Evolutionary conservation across 805 yeast genomes (phyloP).

Genomic region (Metschnikowia gelsemii): DNA sequence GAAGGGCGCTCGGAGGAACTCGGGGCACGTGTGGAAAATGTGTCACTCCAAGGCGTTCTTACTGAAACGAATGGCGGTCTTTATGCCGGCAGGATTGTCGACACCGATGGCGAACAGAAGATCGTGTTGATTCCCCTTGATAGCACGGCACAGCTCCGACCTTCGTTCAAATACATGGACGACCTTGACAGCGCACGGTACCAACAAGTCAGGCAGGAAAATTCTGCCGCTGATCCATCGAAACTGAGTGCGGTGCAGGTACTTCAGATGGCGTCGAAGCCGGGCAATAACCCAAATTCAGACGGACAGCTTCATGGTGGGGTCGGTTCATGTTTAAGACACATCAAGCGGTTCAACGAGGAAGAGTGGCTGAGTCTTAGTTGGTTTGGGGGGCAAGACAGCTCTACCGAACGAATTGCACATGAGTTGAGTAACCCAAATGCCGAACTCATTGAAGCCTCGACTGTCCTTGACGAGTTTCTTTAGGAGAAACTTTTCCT

Average conservation of each 20-base stretch:
- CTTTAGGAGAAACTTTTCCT: neutral
- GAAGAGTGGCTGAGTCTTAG: constrained; percentile 38
- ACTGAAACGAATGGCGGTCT: constrained; percentile 49
- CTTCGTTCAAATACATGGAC: constrained; percentile 79
- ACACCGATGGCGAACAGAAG: constrained; percentile 29
- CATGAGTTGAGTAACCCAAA: constrained; percentile 19
- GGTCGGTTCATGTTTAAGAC: constrained; percentile 41
- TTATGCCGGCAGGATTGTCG: constrained; percentile 34
- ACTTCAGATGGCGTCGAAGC: constrained; percentile 42
- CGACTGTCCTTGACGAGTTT: constrained; percentile 25
- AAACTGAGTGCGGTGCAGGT: constrained; percentile 36
- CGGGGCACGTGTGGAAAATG: constrained; percentile 56
- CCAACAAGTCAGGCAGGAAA: constrained; percentile 38
- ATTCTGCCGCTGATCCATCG: constrained; percentile 20
- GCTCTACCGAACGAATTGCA: constrained; percentile 19
- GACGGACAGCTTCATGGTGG: constrained; percentile 30
- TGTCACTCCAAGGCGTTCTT: constrained; percentile 71
- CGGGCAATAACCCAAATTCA: constrained; percentile 22
- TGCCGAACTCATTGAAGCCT: constrained; percentile 15
- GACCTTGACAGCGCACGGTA: constrained; percentile 48
- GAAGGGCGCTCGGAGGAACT: constrained; percentile 60
- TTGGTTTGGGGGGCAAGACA: constrained; percentile 27
- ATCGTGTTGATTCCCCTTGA: constrained; percentile 65
- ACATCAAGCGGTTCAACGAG: constrained; percentile 40
- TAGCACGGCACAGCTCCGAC: constrained; percentile 73